Percentiles rank a stretch among this genome's conserved stretches.
These are phyloP conservation scores for Cercophora scortea DNA, from an alignment of 495 filamentous ascomycete species.

Conservation along the genomic window DNA sequence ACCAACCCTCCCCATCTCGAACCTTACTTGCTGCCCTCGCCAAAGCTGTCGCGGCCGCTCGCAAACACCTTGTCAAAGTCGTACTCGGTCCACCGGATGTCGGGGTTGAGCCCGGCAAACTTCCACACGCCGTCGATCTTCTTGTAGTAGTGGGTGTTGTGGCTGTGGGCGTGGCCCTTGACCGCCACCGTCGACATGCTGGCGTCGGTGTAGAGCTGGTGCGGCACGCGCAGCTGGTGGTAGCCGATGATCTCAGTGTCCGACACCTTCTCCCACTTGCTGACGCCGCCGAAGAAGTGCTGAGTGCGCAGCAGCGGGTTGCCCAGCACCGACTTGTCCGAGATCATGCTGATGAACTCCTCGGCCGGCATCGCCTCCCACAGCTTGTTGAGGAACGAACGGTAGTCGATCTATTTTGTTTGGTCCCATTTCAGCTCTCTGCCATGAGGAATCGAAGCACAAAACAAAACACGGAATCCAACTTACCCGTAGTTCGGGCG, in stretches of 20 bases:
- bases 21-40: constrained; percentile 12
- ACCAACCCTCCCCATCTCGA: not conserved
- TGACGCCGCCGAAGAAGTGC: constrained; percentile 65
- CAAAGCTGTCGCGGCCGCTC: constrained; percentile 35
- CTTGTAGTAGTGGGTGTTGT: constrained; percentile 63
- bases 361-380: constrained; percentile 68
- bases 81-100: constrained; percentile 66
- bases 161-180: constrained; percentile 64
- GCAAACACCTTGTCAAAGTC: constrained; percentile 50
- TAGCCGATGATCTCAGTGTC: constrained; percentile 62
- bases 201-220: constrained; percentile 54
- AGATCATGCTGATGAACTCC: constrained; percentile 64
- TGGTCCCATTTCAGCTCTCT: not conserved
- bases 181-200: constrained; percentile 41
- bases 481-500: constrained; percentile 53
- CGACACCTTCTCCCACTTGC: constrained; percentile 60
- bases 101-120: constrained; percentile 66
- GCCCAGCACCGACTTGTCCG: constrained; percentile 58
- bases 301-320: constrained; percentile 65
- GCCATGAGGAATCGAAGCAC: not conserved
- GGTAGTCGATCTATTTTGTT: constrained; percentile 58
- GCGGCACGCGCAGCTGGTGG: constrained; percentile 72
- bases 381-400: constrained; percentile 60
- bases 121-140: constrained; percentile 77
- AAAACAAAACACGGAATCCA: constrained; percentile 2